Evolutionary conservation across 805 yeast genomes (phyloP), one percentile per base, ranked within the genome.

Genomic region (Cephaloascus albidus): DNA sequence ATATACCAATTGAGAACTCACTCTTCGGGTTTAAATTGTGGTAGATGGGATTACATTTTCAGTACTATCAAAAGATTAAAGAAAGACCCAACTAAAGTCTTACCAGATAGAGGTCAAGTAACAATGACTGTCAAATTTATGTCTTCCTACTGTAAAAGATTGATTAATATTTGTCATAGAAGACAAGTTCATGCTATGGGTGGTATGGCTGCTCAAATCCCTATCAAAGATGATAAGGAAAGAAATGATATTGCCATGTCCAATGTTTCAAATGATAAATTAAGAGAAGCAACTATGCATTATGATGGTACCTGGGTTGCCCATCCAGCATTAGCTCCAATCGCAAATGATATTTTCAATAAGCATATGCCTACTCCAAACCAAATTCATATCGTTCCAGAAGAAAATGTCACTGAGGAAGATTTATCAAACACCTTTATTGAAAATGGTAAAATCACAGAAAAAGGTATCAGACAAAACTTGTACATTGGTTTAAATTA

Each of bases 181-280:
- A 42, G 55, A 31, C 49, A 47, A 38, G 53, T 51, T 17, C 55
- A 51, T 33, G 55, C 55, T 15, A 49, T 51, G 50, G 55, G 55
- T 18, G 55, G 55, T 19, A 51, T 51, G 55, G 55, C 55, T 15
- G 55, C 55, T 14, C 53, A 49, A 38, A 51, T 51, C 36, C 55
- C 55, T 15, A 48, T 51, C 40, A 51, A 51, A 36, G 46, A 49
- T 33, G 48, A 51, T 36, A 26, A 33, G 4, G 48, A 33, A 14
- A 47, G 47, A 18, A 49, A 51, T 37, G 40, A 37, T n/a, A 35
- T 37, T 12, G 51, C 53, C 12, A 46, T 51, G 46, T 42, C 41
- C 30, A 48, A 48, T 31, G 52, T 51, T 15, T 27, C 39, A 12
- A 44, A 39, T 10, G 55, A 51, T 36, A 49, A 51, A 38, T 40